Evolutionary conservation across 1,284 basidiomycete species (phyloP), one percentile per base, ranked within the genome.

Genomic region (Rhodotorula sp.): DNA sequence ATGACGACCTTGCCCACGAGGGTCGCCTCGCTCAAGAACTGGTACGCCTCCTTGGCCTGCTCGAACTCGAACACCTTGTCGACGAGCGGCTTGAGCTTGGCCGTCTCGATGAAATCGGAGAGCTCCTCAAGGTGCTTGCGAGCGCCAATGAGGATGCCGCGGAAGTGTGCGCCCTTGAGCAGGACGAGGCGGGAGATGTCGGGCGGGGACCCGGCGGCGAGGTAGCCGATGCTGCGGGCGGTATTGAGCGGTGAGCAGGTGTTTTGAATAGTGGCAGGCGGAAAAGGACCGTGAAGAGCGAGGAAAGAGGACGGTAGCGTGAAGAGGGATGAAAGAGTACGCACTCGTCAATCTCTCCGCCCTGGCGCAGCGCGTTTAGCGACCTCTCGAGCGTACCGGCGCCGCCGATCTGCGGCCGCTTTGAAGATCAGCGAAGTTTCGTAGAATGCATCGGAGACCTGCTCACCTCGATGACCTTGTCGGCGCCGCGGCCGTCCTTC

Each of bases 401-500:
- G 0, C 80, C 80, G 17, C 62, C 62, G 10, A 63, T 63, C 62
- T 54, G 29, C 17, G 21, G 19, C 19, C n/a, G 17, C 29, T 7
- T 3, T 6, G 29, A 3, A 12, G 27, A 50, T 13, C 8, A 5
- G 13, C 13, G 29, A 17, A 17, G 10, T 13, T 15, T 1, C 29
- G 19, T 4, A 15, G 9, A 5, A 21, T 2, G 32, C 32, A 29
- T 13, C 17, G 29, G 19, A 29, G 15, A 8, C 13, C 8, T 1
- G 56, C 48, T 56, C 79, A 54, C 59, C 74, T 82, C 81, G 64
- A 82, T 80, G 10, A 81, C 77, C 62, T 80, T 79, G 59, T 89
- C 86, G 8, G 87, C 87, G 22, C 88, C 88, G 21, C 78, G 78
- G 1, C 85, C 86, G 25, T 81, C 81, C 15, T 87, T 87, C 79